Conservation (phyloP, 805 yeast genomes). For the Suhomyces canberraensis region DNA sequence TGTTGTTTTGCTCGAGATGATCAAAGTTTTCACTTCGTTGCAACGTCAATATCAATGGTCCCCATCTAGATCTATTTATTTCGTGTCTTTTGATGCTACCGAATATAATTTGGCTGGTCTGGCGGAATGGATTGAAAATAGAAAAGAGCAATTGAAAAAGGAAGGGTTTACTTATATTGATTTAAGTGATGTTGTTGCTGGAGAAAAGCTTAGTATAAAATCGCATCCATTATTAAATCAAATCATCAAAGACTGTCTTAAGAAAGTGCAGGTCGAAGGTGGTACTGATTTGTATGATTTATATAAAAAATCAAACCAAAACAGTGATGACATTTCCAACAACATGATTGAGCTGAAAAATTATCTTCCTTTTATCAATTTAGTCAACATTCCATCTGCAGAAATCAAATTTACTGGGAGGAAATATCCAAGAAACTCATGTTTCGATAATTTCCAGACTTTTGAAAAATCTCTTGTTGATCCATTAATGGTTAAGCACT, state of each 20-base stretch:
- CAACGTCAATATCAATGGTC: constrained; percentile 68
- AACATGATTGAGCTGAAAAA: constrained; percentile 50
- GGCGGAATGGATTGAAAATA: constrained; percentile 68
- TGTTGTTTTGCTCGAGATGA: constrained; percentile 64
- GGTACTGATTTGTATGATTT: constrained; percentile 20
- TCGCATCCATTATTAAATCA: constrained; percentile 64
- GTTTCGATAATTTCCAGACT: constrained; percentile 62
- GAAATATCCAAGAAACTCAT: constrained; percentile 50
- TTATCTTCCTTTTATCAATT: constrained; percentile 62
- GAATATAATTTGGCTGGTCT: constrained; percentile 82
- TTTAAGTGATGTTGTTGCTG: constrained; percentile 62
- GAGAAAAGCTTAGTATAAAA: constrained; percentile 48
- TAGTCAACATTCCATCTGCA: constrained; percentile 67
- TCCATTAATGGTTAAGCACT: constrained; percentile 53
- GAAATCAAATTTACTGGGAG: constrained; percentile 50
- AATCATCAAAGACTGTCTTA: constrained; percentile 43
- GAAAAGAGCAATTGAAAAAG: constrained; percentile 48
- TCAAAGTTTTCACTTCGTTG: constrained; percentile 63
- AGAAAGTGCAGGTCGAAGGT: constrained; percentile 16
- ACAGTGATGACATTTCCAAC: constrained; percentile 24
- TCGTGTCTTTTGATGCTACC: constrained; percentile 80
- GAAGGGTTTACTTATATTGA: constrained; percentile 74
- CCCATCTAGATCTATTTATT: constrained; percentile 78
- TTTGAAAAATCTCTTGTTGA: constrained; percentile 49
- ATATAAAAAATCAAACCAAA: constrained; percentile 21